Base-by-base conservation (phyloP, 805 yeast species). In the Candida sonorensis region DNA sequence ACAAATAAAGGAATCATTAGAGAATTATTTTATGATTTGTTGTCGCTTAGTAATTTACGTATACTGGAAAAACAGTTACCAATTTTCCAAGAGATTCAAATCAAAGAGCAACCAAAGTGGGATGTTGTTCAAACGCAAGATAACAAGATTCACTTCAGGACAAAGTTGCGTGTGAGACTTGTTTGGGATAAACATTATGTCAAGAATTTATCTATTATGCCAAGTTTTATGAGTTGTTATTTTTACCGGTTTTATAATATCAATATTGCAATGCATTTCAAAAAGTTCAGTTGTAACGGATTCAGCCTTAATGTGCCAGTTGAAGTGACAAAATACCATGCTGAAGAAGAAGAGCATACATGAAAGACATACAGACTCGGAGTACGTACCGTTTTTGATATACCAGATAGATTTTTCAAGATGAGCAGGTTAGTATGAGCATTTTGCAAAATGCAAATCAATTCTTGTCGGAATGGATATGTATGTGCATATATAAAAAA, bases 1-100 rank as follows among this genome's bases (percentile, higher is more conserved):
- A 40, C 45, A 8, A 37, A 36, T 6, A 35, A 41, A 19, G 54
- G 54, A 12, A 33, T 49, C 10, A 51, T 46, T 8, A 47, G 35
- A 27, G 48, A 46, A 29, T 31, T 49, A 11, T 47, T 39, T 27
- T 37, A 41, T 27, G 54, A 49, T 26, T 23, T 49, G 18, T 18
- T 49, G 16, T 34, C 52, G 3, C 33, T 49, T 12, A 39, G 50
- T 3, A 43, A 46, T 25, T 10, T 44, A 23, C 34, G 24, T 1
- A 31, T 46, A 13, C 29, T 30, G 2, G 48, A 47, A 21, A 32
- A 27, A 22, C 38, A 28, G 7, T 22, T 45, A 14, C 42, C 39
- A 2, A 31, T 45, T 7, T 49, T 45, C 31, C 42, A 40, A 28
- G 44, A 43, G 9, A 23, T 31, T 11, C 4, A 14, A 2, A 16